A percentile compares a stretch with the other conserved stretches of the same genome.
Conservation (phyloP, 306 rosid species). For the Oemleria cerasiformis region DNA sequence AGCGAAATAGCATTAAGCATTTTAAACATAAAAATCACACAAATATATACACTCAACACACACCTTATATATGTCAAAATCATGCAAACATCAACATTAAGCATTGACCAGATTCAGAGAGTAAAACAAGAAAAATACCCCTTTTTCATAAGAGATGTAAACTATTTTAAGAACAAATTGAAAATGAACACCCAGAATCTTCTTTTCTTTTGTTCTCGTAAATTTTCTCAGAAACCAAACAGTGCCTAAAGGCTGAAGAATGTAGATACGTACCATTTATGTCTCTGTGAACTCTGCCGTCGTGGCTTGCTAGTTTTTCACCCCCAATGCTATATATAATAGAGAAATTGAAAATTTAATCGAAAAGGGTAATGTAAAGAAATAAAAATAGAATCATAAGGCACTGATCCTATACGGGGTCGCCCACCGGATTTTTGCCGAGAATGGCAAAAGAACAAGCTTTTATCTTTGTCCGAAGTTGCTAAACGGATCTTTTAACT, state of each 20-base stretch:
- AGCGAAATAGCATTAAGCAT: neutral
- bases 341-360: neutral
- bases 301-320: neutral
- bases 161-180: neutral
- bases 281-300: slow-evolving; percentile 3
- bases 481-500: neutral
- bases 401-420: neutral
- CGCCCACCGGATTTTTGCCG: slow-evolving; percentile 40
- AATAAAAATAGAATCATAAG: neutral
- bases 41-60: neutral
- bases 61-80: neutral
- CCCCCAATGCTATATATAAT: neutral
- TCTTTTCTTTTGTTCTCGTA: neutral
- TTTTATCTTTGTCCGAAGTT: neutral
- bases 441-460: neutral
- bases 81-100: neutral
- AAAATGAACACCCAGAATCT: neutral
- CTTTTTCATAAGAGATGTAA: neutral
- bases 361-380: neutral
- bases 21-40: neutral
- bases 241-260: neutral
- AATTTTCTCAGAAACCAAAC: slow-evolving; percentile 28
- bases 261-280: slow-evolving; percentile 22
- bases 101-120: neutral
- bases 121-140: neutral